Percentiles rank a stretch among this genome's conserved stretches.
These are phyloP conservation scores for Ceriops decandra DNA, from an alignment of 345 rosid species.

Conservation along the genomic window DNA sequence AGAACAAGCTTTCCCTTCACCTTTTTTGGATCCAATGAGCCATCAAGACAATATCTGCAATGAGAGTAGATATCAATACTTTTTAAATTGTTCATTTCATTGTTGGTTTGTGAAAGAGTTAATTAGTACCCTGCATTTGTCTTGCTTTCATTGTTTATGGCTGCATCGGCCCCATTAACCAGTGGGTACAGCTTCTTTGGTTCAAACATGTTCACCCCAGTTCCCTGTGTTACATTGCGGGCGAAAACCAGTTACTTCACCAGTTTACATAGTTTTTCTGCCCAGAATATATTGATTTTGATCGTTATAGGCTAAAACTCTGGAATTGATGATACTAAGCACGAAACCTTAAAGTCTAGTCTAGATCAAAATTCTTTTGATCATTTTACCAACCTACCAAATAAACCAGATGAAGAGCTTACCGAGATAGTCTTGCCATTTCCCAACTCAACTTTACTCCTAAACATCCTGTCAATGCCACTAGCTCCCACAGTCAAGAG, in stretches of 20 bases:
- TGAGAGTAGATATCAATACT: background rate
- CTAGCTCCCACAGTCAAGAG: slow-evolving; percentile 83
- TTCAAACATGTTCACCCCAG: slow-evolving; percentile 56
- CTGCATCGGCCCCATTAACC: slow-evolving; percentile 65
- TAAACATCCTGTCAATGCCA: slow-evolving; percentile 65
- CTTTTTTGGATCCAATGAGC: slow-evolving; percentile 55
- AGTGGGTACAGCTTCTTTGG: slow-evolving; percentile 64
- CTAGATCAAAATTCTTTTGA: too few relatives aligned
- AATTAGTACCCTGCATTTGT: slow-evolving; percentile 41
- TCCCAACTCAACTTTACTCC: slow-evolving; percentile 59
- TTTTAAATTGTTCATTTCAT: background rate
- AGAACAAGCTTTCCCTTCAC: slow-evolving; percentile 69
- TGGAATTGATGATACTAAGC: too few relatives aligned
- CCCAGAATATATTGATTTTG: background rate
- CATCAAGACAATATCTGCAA: slow-evolving; percentile 52
- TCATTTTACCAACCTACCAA: too few relatives aligned
- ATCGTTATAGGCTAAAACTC: too few relatives aligned
- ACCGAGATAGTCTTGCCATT: slow-evolving; percentile 56
- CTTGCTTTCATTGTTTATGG: slow-evolving; percentile 28
- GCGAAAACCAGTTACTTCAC: background rate
- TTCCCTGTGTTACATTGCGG: slow-evolving; percentile 39
- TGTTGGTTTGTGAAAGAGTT: background rate
- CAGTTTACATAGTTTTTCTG: background rate
- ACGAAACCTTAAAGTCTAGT: too few relatives aligned
- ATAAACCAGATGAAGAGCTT: slow-evolving; percentile 15